Evolutionary conservation across 352 stramenopile genomes (phyloP).

Genomic region (Pythium brassicae): DNA sequence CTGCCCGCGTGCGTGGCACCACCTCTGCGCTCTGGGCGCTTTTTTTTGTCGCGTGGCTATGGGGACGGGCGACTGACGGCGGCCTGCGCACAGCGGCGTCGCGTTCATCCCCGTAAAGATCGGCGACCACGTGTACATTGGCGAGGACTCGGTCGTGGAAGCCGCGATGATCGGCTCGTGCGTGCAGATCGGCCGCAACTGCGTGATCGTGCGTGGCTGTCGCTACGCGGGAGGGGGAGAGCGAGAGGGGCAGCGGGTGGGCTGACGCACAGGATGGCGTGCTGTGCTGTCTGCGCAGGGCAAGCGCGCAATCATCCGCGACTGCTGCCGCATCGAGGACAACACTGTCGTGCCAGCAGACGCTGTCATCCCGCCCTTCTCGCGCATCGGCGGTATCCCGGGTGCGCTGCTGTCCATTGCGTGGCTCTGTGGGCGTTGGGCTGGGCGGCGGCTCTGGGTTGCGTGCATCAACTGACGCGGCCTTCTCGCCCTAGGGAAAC

Average conservation of each 20-base stretch:
- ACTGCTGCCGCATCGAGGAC: constrained; percentile 82
- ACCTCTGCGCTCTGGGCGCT: not conserved
- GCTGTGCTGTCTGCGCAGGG: constrained; percentile 33
- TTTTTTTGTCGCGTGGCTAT: constrained; percentile 8
- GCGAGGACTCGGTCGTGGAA: constrained; percentile 69
- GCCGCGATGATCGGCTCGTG: constrained; percentile 80
- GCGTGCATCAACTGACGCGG: not conserved
- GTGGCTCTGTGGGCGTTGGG: too few species aligned
- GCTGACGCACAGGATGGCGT: too few species aligned
- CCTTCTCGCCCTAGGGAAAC: constrained; percentile 29
- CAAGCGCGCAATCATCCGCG: constrained; percentile 79
- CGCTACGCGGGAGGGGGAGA: too few species aligned
- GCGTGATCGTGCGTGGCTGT: constrained; percentile 64
- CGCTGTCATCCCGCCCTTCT: constrained; percentile 74
- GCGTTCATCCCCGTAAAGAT: constrained; percentile 84
- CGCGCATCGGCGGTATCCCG: constrained; percentile 63
- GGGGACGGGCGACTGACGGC: not conserved
- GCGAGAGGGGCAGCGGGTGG: too few species aligned
- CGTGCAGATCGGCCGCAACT: constrained; percentile 83
- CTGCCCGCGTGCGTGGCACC: constrained; percentile 41
- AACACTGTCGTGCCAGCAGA: constrained; percentile 76
- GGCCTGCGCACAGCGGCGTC: constrained; percentile 31
- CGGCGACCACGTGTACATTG: constrained; percentile 79
- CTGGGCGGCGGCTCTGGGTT: too few species aligned
- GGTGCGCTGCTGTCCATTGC: constrained; percentile 22